Base-by-base conservation (phyloP, 306 rosid genomes). In the Gastrolobium bilobum region DNA sequence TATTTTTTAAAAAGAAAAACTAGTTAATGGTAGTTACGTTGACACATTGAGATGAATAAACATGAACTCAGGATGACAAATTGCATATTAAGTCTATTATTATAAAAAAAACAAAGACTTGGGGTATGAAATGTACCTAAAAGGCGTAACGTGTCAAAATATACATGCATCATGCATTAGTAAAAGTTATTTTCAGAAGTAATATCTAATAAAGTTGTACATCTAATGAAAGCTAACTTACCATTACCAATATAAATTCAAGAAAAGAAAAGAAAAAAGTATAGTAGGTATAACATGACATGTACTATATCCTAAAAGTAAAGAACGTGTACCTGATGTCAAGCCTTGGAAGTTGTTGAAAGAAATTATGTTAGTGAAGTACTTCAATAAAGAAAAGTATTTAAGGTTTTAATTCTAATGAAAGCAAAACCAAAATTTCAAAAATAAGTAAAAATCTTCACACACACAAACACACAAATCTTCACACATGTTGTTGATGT, bases 81-180 rank as follows among this genome's bases (percentile, higher is more conserved):
- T 38, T 59, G 7, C 48, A 29, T 66, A 34, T 64, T 13, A 8
- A 9, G 13, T 61, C 52, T 46, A 34, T 78, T 11, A 43, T 67
- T 53, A 34, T 67, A 47, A 51, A 10, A 51, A 10, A 46, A 68
- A 30, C 31, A 30, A 61, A 37, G 26, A 6, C 60, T 20, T 68
- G 69, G 31, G 14, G 10, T 34, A 20, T 15, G 69, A 78, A 68
- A 57, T 68, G 43, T 67, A 56, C 68, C 82, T 46, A 47, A 69
- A 79, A 57, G 35, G 71, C 69, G 11, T 15, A 47, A 58, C 35
- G 20, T 47, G 71, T 59, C 53, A 58, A 68, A 58, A 68, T 38
- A 46, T 58, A 63, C 29, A 10, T 30, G 2, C 38, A 51, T 29
- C 34, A 34, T 30, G 48, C 9, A 67, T 56, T 73, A 37, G 5